phyloP scores from a whole-genome alignment of 1,139 yeast species.

The Scheffersomyces cryptocercus region DNA sequence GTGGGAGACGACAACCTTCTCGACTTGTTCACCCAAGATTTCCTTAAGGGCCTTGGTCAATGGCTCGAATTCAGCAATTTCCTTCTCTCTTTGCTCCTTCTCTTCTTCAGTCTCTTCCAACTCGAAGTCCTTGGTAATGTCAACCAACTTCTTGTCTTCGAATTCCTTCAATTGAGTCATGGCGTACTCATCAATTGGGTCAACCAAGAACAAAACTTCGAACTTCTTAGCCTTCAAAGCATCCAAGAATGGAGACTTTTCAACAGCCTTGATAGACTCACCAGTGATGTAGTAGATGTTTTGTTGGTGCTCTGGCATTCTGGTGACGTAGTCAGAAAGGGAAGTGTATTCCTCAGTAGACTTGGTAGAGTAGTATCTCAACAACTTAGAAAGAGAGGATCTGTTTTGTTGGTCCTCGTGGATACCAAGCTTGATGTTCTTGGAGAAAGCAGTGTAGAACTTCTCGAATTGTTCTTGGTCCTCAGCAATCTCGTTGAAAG shows the following conservation, averaged over 20 bases:
- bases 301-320: conserved; percentile 99
- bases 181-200: conserved; percentile 99
- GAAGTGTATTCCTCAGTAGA: conserved; percentile 93
- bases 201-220: conserved; percentile 96
- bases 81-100: conserved; percentile 90
- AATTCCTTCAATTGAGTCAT: conserved; percentile 99
- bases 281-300: conserved; percentile 99
- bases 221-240: conserved; percentile 98
- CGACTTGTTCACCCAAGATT: conserved; percentile 97
- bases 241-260: conserved; percentile 98
- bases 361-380: conserved; percentile 97
- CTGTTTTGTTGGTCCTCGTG: conserved; percentile 99
- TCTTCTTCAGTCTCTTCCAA: conserved; percentile 99
- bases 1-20: conserved; percentile 98
- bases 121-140: conserved; percentile 98
- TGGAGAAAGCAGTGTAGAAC: conserved; percentile 97
- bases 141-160: conserved; percentile 98
- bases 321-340: conserved; percentile 93
- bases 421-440: conserved; percentile 98
- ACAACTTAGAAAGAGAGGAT: conserved; percentile 88
- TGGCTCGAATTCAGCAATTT: conserved; percentile 87
- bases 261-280: conserved; percentile 96
- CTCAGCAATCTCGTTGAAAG: conserved; percentile 98
- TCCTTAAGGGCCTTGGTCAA: conserved; percentile 96
- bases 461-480: conserved; percentile 98